These are phyloP conservation scores for Trichophyton benhamiae DNA, from an alignment of 2,329 filamentous ascomycete genomes.

Conservation along the genomic window DNA sequence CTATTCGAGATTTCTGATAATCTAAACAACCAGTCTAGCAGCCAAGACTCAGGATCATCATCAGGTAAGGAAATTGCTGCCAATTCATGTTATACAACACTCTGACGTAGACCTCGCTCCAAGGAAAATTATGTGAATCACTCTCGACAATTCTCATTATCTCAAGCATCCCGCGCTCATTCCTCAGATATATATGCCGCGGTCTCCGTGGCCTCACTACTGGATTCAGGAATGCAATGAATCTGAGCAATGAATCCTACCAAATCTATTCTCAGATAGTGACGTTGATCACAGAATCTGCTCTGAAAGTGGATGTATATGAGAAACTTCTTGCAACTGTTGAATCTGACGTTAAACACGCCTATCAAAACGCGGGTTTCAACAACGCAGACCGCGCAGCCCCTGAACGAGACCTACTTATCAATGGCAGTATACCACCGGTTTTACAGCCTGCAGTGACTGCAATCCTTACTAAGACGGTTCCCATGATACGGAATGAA, in stretches of 20 bases:
- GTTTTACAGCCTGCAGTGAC: constrained; percentile 39
- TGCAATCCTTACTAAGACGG: constrained; percentile 36
- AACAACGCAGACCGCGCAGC: constrained; percentile 35
- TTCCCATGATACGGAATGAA: constrained; percentile 46
- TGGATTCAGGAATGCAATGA: constrained; percentile 28
- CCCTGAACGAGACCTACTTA: constrained; percentile 42
- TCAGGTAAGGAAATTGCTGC: not conserved
- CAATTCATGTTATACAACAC: not conserved
- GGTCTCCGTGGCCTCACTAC: constrained; percentile 48
- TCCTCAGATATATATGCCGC: constrained; percentile 57
- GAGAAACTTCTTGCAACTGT: constrained; percentile 54
- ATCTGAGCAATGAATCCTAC: constrained; percentile 27
- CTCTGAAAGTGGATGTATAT: constrained; percentile 49
- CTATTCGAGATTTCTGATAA: constrained; percentile 36
- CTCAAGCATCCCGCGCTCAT: constrained; percentile 60
- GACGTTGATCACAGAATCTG: constrained; percentile 38
- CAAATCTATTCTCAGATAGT: constrained; percentile 43
- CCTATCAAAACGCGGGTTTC: constrained; percentile 39
- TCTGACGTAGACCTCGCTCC: not conserved
- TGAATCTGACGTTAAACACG: constrained; percentile 51
- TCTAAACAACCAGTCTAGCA: constrained; percentile 25
- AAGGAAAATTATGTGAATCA: constrained; percentile 7
- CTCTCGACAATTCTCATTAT: constrained; percentile 48
- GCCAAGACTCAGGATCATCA: not conserved
- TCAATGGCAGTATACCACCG: constrained; percentile 40